These are phyloP conservation scores for Phytophthora litchii DNA, from an alignment of 352 stramenopile genomes.

Conservation along the genomic window DNA sequence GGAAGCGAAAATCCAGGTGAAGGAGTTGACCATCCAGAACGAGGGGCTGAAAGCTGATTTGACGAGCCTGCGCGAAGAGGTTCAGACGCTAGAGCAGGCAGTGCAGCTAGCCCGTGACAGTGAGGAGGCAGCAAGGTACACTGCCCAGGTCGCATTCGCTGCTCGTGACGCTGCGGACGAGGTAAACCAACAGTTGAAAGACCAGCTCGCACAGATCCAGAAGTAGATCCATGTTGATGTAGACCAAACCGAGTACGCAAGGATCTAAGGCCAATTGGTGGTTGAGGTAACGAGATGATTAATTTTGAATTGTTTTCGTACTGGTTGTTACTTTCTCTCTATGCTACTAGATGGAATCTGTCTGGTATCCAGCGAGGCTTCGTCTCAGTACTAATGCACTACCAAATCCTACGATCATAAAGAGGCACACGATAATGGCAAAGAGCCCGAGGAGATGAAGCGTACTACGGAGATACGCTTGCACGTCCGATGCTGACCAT, in stretches of 20 bases:
- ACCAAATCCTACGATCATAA: constrained; percentile 74
- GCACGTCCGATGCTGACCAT: constrained; percentile 71
- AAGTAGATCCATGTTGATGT: constrained; percentile 28
- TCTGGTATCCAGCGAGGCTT: constrained; percentile 83
- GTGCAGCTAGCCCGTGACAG: constrained; percentile 64
- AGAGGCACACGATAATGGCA: constrained; percentile 71
- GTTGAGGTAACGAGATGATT: constrained; percentile 32
- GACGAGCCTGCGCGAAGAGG: constrained; percentile 39
- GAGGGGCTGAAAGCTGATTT: constrained; percentile 39
- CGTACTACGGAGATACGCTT: constrained; percentile 66
- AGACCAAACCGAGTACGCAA: constrained; percentile 20
- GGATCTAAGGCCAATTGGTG: constrained; percentile 15
- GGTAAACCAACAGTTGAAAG: constrained; percentile 45
- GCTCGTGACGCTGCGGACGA: constrained; percentile 70
- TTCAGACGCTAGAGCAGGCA: constrained; percentile 50
- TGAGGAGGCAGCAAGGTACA: constrained; percentile 72
- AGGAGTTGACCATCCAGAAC: constrained; percentile 34
- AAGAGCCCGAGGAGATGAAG: constrained; percentile 74
- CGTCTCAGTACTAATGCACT: constrained; percentile 72
- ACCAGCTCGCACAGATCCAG: constrained; percentile 45
- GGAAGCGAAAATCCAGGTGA: constrained; percentile 33
- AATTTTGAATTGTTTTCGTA: constrained; percentile 46
- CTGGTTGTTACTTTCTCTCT: constrained; percentile 20
- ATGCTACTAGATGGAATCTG: constrained; percentile 74
- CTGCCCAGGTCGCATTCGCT: constrained; percentile 71